Evolutionary conservation across 768 basidiomycete genomes (phyloP), one percentile per base, ranked within the genome.

Genomic region (Rhizopogon vinicolor): DNA sequence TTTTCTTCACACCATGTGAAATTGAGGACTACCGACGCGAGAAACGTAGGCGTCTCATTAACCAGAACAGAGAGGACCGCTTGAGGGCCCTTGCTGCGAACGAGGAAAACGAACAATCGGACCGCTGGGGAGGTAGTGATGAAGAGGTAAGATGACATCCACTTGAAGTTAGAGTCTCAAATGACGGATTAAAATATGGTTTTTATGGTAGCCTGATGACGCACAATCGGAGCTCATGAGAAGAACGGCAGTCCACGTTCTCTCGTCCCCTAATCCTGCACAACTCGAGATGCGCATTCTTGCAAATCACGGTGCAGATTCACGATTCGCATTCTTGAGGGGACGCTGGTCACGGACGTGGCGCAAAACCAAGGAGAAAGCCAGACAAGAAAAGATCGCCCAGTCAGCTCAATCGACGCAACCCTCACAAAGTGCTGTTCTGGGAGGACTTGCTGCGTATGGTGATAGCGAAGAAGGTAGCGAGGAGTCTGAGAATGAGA

Each of bases 221-320:
- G 22, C 71, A 0, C 83, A 87, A 61, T 75, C 67, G 48, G 78
- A 80, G 3, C 75, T 94, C 10, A 93, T 97, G 84, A 70, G 73
- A 10, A 81, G 86, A 51, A 95, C 93, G 0, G 89, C 89, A 0
- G 60, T 65, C 12, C 89, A 92, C 57, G 70, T 95, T 33, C 64
- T 78, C 25, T 70, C 82, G 7, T 88, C 92, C 1, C 83, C 86
- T 1, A 93, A 94, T 62, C 81, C 90, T 14, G 82, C 85, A 0
- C 85, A 93, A 59, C 77, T 96, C 22, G 92, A 94, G 68, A 85
- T 93, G 78, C 82, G 93, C 6, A 93, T 97, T 62, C 74, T 96
- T 14, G 86, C 93, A 9, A 93, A 96, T 61, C 82, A 95, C 63
- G 87, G 91, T 0, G 72, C 76, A 12, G 92, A 96, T 66, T 73